Percentiles rank a stretch among this genome's conserved stretches.
These are phyloP conservation scores for Gnaphalium uliginosum DNA, from an alignment of 129 eudicot genomes.

Conservation along the genomic window DNA sequence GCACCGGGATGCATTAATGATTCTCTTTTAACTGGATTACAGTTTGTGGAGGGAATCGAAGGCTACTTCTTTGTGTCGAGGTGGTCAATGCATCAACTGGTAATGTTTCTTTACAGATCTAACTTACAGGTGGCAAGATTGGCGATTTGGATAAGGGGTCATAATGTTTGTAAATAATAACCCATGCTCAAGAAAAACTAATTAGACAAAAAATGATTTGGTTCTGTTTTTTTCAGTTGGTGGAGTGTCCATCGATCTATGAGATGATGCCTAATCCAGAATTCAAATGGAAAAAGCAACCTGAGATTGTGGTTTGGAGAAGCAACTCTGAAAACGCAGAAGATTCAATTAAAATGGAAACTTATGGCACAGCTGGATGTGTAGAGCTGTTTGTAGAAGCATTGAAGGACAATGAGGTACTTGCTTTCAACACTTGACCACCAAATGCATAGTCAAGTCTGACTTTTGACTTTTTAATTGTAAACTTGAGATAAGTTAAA, in stretches of 20 bases:
- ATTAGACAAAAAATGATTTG: conserved; percentile 1
- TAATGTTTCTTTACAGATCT: conserved; percentile 31
- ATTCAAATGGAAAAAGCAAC: conserved; percentile 84
- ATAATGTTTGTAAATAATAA: not conserved
- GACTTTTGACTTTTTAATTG: not conserved
- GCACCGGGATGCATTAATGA: conserved; percentile 97
- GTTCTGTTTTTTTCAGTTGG: conserved; percentile 54
- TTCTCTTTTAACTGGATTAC: conserved; percentile 84
- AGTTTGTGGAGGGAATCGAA: conserved; percentile 90
- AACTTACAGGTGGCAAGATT: not conserved
- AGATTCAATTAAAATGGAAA: conserved; percentile 46
- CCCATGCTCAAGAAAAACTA: not conserved
- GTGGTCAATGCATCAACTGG: conserved; percentile 99
- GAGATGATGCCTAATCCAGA: conserved; percentile 88
- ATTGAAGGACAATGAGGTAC: conserved; percentile 79
- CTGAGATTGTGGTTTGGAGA: conserved; percentile 76
- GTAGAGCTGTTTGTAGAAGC: conserved; percentile 67
- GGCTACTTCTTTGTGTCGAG: conserved; percentile 82
- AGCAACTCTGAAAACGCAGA: conserved; percentile 48
- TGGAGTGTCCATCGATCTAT: conserved; percentile 87
- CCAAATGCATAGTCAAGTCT: not conserved
- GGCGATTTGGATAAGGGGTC: not conserved
- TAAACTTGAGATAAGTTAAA: too few species aligned
- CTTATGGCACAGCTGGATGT: conserved; percentile 53
- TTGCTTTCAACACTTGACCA: not conserved